Conservation (phyloP, 768 basidiomycete genomes). For the Strobilomyces dryophilus region DNA sequence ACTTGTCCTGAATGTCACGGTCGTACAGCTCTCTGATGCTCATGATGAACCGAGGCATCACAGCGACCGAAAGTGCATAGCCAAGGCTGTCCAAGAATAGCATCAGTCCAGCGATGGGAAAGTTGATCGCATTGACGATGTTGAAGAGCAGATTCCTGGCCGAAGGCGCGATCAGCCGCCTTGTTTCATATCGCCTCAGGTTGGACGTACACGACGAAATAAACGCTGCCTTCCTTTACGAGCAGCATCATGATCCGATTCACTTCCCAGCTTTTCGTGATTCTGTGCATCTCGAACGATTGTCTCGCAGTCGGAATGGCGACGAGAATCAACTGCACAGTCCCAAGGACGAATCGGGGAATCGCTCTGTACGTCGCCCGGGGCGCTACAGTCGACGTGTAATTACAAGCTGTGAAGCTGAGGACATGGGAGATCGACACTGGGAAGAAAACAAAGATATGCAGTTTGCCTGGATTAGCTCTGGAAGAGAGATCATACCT, state of each 20-base stretch:
- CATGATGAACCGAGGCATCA: conserved; percentile 17
- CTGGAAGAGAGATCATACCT: neutral
- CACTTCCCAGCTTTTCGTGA: conserved; percentile 3
- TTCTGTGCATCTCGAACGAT: conserved; percentile 1
- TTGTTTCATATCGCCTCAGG: neutral
- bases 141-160: conserved; percentile 8
- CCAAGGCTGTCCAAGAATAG: neutral
- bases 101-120: neutral
- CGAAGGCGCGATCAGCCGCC: neutral
- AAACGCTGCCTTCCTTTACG: conserved; percentile 8
- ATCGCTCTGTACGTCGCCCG: conserved; percentile 3
- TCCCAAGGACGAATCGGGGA: conserved; percentile 4
- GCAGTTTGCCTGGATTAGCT: neutral
- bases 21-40: conserved; percentile 8
- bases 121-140: neutral
- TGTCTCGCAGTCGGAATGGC: neutral
- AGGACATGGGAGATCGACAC: neutral
- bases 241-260: conserved; percentile 6
- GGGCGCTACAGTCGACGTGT: neutral
- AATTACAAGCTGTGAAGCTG: neutral
- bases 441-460: neutral
- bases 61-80: neutral
- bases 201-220: conserved; percentile 13
- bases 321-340: conserved; percentile 3
- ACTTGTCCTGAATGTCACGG: neutral